These are phyloP conservation scores for Pisolithus tinctorius DNA, from an alignment of 768 basidiomycete species.

Conservation along the genomic window DNA sequence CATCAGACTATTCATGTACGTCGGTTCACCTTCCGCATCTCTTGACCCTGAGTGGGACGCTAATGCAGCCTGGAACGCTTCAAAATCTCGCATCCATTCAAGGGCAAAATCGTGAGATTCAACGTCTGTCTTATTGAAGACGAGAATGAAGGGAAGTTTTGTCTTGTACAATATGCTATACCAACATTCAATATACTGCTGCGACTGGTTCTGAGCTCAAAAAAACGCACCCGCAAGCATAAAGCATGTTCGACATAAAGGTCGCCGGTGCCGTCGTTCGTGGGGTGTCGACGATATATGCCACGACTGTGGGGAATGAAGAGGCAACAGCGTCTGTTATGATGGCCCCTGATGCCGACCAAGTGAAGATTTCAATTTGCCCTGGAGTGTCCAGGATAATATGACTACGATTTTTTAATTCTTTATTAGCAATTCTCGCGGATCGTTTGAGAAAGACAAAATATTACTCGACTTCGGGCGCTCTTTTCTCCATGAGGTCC, in stretches of 20 bases:
- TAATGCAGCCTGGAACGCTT: constrained; percentile 86
- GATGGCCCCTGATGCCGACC: constrained; percentile 98
- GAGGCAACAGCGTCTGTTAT: constrained; percentile 97
- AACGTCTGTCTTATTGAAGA: constrained; percentile 98
- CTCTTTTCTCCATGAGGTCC: constrained; percentile 82
- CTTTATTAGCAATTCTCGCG: not conserved
- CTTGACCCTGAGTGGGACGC: constrained; percentile 59
- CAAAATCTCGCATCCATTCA: constrained; percentile 99
- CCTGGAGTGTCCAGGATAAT: constrained; percentile 96
- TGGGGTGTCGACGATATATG: constrained; percentile 97
- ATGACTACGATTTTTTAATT: constrained; percentile 46
- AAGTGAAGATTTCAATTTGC: constrained; percentile 99
- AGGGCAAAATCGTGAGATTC: constrained; percentile 85
- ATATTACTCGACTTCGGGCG: constrained; percentile 79
- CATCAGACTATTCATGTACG: constrained; percentile 98
- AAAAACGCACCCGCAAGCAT: constrained; percentile 79
- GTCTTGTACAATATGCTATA: constrained; percentile 94
- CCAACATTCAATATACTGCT: not conserved
- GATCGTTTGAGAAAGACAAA: not conserved
- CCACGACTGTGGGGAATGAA: constrained; percentile 88
- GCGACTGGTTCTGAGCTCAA: not conserved
- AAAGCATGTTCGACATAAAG: constrained; percentile 99
- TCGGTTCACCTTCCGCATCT: constrained; percentile 84
- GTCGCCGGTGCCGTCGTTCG: constrained; percentile 91
- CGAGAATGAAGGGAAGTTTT: constrained; percentile 91